Evolutionary conservation across 148 eudicot genomes (phyloP).

Genomic region (Persicaria tinctoria): DNA sequence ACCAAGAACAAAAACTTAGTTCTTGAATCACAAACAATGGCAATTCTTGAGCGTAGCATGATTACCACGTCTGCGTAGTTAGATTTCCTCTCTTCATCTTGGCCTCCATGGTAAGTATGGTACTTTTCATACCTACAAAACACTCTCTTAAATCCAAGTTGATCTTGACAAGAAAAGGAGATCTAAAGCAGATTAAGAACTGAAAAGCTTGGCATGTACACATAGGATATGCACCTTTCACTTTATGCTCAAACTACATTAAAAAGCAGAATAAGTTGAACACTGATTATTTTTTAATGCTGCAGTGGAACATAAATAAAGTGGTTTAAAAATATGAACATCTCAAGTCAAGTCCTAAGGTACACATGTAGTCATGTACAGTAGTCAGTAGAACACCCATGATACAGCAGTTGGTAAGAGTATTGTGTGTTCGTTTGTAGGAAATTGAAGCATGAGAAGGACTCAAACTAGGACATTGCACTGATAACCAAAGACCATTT

Average conservation of each 20-base stretch:
- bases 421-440: background rate
- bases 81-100: conserved; percentile 66
- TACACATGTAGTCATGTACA: background rate
- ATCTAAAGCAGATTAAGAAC: background rate
- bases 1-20: background rate
- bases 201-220: background rate
- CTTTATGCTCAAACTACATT: background rate
- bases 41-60: background rate
- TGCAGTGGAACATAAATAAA: background rate
- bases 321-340: background rate
- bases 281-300: background rate
- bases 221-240: background rate
- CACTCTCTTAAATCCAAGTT: background rate
- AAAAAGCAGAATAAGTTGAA: background rate
- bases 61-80: conserved; percentile 95
- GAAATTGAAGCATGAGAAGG: background rate
- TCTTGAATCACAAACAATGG: background rate
- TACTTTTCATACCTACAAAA: conserved; percentile 80
- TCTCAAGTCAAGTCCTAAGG: background rate
- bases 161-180: background rate
- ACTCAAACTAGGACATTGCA: background rate
- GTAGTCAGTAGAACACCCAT: background rate
- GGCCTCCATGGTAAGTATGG: conserved; percentile 75
- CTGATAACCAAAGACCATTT: background rate
- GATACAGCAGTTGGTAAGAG: background rate